These are phyloP conservation scores for Geranium brycei DNA, from an alignment of 345 rosid genomes.

Conservation along the genomic window DNA sequence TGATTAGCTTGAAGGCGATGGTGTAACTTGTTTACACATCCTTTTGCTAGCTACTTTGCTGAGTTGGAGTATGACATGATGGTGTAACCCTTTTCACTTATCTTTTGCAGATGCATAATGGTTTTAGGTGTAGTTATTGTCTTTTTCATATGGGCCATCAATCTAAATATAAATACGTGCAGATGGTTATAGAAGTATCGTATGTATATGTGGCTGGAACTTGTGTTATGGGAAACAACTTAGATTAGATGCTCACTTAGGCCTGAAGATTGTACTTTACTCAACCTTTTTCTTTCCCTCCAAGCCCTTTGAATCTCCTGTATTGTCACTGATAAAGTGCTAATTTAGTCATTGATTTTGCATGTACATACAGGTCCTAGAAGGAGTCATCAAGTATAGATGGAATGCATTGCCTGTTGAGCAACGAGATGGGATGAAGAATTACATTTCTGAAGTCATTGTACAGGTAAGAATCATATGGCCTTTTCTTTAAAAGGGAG, in stretches of 20 bases:
- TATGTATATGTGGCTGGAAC: too few species aligned
- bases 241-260: background rate
- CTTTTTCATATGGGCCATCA: too few species aligned
- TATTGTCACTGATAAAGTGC: background rate
- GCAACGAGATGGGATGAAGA: conserved; percentile 99
- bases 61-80: too few species aligned
- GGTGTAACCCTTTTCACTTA: too few species aligned
- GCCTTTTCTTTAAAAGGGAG: background rate
- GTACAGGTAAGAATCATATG: conserved; percentile 50
- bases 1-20: too few species aligned
- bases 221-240: background rate
- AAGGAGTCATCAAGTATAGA: conserved; percentile 94
- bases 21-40: too few species aligned
- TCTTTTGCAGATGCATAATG: too few species aligned
- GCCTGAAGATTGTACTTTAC: too few species aligned
- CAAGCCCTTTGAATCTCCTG: background rate
- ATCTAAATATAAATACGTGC: too few species aligned
- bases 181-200: too few species aligned
- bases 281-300: background rate
- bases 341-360: conserved; percentile 1
- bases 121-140: too few species aligned
- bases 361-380: conserved; percentile 55
- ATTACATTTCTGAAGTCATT: conserved; percentile 95
- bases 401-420: conserved; percentile 97
- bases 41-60: too few species aligned